Conservation (phyloP, 371 early-diverging fungal species). For the Batrachochytrium dendrobatidis region DNA sequence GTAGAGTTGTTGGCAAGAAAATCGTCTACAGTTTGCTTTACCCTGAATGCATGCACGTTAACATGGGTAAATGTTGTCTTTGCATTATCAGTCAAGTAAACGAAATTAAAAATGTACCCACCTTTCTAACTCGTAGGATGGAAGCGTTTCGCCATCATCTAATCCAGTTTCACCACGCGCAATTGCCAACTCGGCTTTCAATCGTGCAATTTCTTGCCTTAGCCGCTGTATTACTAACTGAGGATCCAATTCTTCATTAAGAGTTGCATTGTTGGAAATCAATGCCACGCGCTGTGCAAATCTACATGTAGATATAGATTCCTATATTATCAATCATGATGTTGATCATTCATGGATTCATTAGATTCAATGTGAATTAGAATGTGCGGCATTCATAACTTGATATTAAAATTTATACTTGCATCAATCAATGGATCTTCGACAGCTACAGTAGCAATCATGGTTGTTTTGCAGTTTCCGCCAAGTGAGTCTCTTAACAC, state of each 20-base stretch:
- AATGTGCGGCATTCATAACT: constrained; percentile 3
- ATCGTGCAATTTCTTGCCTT: constrained; percentile 35
- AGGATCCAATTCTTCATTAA: constrained; percentile 55
- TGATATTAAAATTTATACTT: background rate
- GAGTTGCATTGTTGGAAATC: constrained; percentile 39
- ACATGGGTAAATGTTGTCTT: background rate
- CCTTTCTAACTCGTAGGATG: constrained; percentile 44
- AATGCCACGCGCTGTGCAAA: constrained; percentile 56
- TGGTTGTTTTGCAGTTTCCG: constrained; percentile 62
- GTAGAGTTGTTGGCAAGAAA: constrained; percentile 26
- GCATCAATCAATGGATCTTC: constrained; percentile 48
- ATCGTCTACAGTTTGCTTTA: constrained; percentile 32
- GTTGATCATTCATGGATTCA: background rate
- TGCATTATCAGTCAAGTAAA: background rate
- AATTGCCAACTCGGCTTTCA: constrained; percentile 46
- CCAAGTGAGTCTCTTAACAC: constrained; percentile 61
- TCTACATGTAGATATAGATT: constrained; percentile 53
- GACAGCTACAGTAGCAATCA: constrained; percentile 55
- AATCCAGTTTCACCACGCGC: constrained; percentile 29
- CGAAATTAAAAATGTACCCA: constrained; percentile 2
- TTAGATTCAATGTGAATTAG: too few relatives aligned
- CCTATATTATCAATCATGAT: constrained; percentile 18
- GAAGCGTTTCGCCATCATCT: constrained; percentile 28
- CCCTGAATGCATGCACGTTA: constrained; percentile 18
- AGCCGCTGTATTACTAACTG: constrained; percentile 39